Percentiles rank a stretch among this genome's conserved stretches.
Evolutionary conservation across 805 yeast species (phyloP).

Genomic region (Saturnispora serradocipensis): DNA sequence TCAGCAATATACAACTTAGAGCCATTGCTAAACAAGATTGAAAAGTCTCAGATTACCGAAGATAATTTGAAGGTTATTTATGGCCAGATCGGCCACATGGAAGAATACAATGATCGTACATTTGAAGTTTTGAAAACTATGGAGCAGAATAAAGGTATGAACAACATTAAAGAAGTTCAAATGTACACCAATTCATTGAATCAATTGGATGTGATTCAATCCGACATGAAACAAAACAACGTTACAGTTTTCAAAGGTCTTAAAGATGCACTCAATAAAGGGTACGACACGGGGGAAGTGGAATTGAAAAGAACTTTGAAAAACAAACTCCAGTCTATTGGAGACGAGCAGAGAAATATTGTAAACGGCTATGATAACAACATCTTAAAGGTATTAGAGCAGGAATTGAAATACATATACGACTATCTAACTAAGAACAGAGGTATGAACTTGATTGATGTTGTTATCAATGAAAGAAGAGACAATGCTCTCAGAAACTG

Average conservation of each 20-base stretch:
- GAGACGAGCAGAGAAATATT: constrained; percentile 4
- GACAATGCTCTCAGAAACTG: constrained; percentile 30
- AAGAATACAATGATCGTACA: constrained; percentile 19
- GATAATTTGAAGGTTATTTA: constrained; percentile 36
- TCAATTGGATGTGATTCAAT: constrained; percentile 28
- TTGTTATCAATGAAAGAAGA: constrained; percentile 34
- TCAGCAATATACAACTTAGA: constrained; percentile 42
- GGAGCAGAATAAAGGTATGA: constrained; percentile 21
- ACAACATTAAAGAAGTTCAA: constrained; percentile 32
- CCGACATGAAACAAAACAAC: constrained; percentile 11
- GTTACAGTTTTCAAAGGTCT: constrained; percentile 59
- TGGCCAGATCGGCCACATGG: constrained; percentile 21
- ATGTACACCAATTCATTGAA: constrained; percentile 27
- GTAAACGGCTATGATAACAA: constrained; percentile 22
- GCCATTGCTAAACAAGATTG: constrained; percentile 7
- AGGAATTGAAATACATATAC: constrained; percentile 33
- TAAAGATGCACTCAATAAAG: constrained; percentile 45
- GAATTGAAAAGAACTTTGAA: constrained; percentile 43
- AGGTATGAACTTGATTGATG: constrained; percentile 24
- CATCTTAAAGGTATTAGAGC: constrained; percentile 28
- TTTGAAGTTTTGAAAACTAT: constrained; percentile 13
- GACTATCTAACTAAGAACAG: constrained; percentile 34
- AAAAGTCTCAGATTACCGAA: not conserved
- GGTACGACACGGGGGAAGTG: constrained; percentile 49
- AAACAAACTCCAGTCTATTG: constrained; percentile 29